Evolutionary conservation across 2,329 filamentous ascomycete species (phyloP).

Genomic region (Teratosphaeria viscida): DNA sequence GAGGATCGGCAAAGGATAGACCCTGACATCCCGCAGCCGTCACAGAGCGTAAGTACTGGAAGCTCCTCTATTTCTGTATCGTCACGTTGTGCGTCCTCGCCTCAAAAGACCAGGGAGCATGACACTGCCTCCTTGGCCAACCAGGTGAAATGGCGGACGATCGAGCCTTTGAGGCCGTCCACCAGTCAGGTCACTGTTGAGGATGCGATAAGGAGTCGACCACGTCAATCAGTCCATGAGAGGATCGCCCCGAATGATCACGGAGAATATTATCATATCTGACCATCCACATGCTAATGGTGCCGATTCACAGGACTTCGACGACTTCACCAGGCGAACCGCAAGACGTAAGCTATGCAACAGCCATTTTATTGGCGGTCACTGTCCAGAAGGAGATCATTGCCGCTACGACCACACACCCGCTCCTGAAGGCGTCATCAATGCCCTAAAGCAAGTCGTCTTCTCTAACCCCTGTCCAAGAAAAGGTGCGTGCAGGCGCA

Average conservation of each 20-base stretch:
- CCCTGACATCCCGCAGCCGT: conserved; percentile 28
- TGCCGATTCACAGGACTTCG: conserved; percentile 24
- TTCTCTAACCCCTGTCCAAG: conserved; percentile 33
- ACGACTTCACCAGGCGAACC: conserved; percentile 30
- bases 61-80: neutral
- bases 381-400: conserved; percentile 21
- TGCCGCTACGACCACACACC: conserved; percentile 40
- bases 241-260: neutral
- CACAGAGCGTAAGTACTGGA: neutral
- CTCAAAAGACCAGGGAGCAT: neutral
- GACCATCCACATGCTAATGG: neutral
- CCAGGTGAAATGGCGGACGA: neutral
- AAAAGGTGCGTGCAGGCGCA: conserved; percentile 32
- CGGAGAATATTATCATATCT: neutral
- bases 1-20: conserved; percentile 39
- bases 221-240: neutral
- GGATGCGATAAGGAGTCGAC: neutral
- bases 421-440: conserved; percentile 29
- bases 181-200: neutral
- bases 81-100: neutral
- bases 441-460: conserved; percentile 36
- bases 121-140: neutral
- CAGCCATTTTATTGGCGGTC: conserved; percentile 32
- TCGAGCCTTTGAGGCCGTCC: neutral
- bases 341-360: conserved; percentile 40